phyloP scores from a whole-genome alignment of 2,329 filamentous ascomycete species.

The Byssochlamys sp. region DNA sequence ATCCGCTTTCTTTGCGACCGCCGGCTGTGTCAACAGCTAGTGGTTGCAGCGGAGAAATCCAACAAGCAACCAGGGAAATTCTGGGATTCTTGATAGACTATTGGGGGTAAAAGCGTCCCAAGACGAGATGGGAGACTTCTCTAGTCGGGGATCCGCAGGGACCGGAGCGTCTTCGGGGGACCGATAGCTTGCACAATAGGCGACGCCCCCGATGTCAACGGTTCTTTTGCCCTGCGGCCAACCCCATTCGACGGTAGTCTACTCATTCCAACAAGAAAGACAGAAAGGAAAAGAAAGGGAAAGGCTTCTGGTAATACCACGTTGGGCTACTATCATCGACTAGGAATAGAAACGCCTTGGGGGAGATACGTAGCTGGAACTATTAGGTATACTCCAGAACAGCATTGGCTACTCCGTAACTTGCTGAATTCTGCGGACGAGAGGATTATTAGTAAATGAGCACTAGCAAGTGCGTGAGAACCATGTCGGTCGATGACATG shows the following conservation, averaged over 20 bases:
- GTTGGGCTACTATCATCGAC: too few species aligned
- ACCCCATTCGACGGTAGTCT: background rate
- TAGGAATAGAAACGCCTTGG: too few species aligned
- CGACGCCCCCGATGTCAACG: background rate
- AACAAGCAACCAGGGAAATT: background rate
- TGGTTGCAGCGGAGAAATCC: background rate
- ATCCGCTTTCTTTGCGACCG: background rate
- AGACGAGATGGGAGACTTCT: background rate
- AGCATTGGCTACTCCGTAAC: too few species aligned
- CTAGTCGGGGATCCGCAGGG: background rate
- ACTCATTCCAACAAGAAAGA: background rate
- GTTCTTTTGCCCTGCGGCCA: background rate
- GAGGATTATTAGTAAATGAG: too few species aligned
- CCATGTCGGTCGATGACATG: too few species aligned
- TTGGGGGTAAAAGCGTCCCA: background rate
- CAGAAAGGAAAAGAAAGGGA: background rate
- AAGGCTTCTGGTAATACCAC: too few species aligned
- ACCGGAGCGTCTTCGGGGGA: background rate
- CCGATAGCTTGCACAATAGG: background rate
- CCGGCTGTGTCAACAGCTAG: background rate
- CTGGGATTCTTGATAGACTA: background rate
- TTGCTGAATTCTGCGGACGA: too few species aligned
- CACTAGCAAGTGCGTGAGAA: too few species aligned
- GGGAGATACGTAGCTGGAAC: too few species aligned
- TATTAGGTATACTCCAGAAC: too few species aligned